phyloP scores from a whole-genome alignment of 345 rosid species.

The Lepidium sativum region DNA sequence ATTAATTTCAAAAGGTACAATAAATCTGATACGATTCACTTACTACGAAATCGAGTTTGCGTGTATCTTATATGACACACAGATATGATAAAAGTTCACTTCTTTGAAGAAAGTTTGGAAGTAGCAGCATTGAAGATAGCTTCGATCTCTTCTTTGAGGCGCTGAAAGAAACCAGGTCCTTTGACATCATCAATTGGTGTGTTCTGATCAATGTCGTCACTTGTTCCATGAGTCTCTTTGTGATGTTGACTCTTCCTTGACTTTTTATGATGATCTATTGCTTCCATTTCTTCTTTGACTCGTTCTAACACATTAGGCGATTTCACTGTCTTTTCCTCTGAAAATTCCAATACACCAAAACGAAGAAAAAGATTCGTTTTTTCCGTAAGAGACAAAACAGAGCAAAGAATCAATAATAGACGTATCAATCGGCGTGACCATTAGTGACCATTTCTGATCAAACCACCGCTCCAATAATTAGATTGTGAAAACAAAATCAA shows the following conservation, averaged over 20 bases:
- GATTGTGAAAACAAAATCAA: not conserved
- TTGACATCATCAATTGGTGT: slow-evolving; percentile 33
- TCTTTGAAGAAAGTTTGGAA: slow-evolving; percentile 27
- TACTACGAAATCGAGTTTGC: not conserved
- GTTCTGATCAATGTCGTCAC: slow-evolving; percentile 34
- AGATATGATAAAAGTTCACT: not conserved
- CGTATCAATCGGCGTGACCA: no score
- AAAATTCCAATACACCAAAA: not conserved
- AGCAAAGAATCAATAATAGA: not conserved
- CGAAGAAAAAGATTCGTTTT: not conserved
- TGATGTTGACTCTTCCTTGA: slow-evolving; percentile 30
- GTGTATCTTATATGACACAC: not conserved
- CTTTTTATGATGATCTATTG: slow-evolving; percentile 26
- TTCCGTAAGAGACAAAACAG: not conserved
- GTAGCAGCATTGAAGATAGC: slow-evolving; percentile 35
- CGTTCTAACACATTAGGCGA: slow-evolving; percentile 34
- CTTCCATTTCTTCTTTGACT: slow-evolving; percentile 42
- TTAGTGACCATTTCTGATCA: not conserved
- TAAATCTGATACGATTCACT: not conserved
- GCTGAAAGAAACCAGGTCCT: slow-evolving; percentile 36
- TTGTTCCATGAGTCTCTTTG: slow-evolving; percentile 42
- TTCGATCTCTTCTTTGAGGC: slow-evolving; percentile 49
- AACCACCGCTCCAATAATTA: not conserved
- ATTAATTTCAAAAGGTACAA: no score
- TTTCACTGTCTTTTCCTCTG: slow-evolving; percentile 29